A percentile compares a stretch with the other conserved stretches of the same genome.
Evolutionary conservation across 148 eudicot genomes (phyloP).

Genomic region (Drosera capensis): DNA sequence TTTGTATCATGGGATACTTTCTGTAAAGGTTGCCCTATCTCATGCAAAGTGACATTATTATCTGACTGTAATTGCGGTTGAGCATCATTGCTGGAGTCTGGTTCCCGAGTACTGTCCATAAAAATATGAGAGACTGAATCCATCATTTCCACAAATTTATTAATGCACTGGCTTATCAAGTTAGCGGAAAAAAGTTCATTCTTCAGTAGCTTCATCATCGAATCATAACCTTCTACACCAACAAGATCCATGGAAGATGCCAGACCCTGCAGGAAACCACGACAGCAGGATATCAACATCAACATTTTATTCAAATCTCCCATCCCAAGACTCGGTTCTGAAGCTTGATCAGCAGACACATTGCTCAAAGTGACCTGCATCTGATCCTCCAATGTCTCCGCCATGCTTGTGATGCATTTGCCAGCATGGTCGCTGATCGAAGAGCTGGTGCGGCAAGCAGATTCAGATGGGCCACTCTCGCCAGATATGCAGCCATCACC

Average conservation of each 20-base stretch:
- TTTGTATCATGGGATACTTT: conserved; percentile 7
- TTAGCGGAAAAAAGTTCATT: conserved; percentile 21
- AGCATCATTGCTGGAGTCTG: conserved; percentile 7
- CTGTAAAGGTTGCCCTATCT: conserved; percentile 11
- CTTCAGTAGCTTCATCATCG: conserved; percentile 20
- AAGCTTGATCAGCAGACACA: conserved; percentile 8
- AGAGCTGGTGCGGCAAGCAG: conserved; percentile 8
- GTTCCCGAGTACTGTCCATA: conserved; percentile 23
- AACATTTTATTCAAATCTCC: conserved; percentile 32
- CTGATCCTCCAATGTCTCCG: conserved; percentile 35
- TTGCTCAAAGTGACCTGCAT: conserved; percentile 15
- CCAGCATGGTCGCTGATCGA: conserved; percentile 17
- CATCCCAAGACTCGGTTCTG: conserved; percentile 3
- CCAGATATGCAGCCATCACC: conserved; percentile 6
- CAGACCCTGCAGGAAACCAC: conserved; percentile 64
- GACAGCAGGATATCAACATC: conserved; percentile 39
- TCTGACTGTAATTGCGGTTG: conserved; percentile 10
- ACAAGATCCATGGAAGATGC: conserved; percentile 31
- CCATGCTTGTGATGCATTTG: conserved; percentile 23
- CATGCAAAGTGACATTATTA: conserved; percentile 5
- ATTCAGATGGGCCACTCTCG: conserved; percentile 5
- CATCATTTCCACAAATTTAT: conserved; percentile 22
- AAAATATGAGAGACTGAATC: conserved; percentile 17
- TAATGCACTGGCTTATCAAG: conserved; percentile 29
- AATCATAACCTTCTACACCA: conserved; percentile 13